These are phyloP conservation scores for Miscanthus sacchariflorus DNA, from an alignment of 202 grass and related monocot genomes.

Conservation along the genomic window DNA sequence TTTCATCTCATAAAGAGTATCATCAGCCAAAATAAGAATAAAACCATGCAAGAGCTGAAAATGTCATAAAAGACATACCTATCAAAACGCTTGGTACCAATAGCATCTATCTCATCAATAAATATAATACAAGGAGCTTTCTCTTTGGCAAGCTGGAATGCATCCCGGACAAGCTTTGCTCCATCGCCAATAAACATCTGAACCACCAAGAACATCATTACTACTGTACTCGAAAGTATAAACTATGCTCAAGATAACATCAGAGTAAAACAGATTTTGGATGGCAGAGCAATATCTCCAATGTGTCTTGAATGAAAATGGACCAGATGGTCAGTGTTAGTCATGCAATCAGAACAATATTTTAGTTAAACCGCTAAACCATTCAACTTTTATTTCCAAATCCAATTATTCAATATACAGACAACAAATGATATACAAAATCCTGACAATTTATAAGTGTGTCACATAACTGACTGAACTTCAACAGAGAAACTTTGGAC, in stretches of 20 bases:
- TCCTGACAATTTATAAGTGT: neutral
- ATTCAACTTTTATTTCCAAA: neutral
- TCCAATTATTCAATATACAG: neutral
- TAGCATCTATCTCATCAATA: constrained; percentile 97
- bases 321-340: neutral
- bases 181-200: constrained; percentile 99
- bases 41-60: neutral
- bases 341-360: neutral
- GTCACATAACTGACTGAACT: neutral
- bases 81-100: constrained; percentile 91
- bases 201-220: constrained; percentile 25
- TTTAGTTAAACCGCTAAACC: neutral
- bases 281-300: neutral
- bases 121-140: constrained; percentile 97
- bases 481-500: neutral
- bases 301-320: neutral
- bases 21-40: neutral
- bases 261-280: neutral
- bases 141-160: constrained; percentile 93
- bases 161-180: constrained; percentile 93
- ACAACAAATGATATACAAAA: neutral
- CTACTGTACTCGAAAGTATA: constrained; percentile 21
- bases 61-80: constrained; percentile 52
- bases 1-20: neutral
- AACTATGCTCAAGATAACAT: constrained; percentile 36